A percentile compares a stretch with the other conserved stretches of the same genome.
Conservation (phyloP, 2,329 filamentous ascomycete genomes). For the Cordyceps pruinosa region DNA sequence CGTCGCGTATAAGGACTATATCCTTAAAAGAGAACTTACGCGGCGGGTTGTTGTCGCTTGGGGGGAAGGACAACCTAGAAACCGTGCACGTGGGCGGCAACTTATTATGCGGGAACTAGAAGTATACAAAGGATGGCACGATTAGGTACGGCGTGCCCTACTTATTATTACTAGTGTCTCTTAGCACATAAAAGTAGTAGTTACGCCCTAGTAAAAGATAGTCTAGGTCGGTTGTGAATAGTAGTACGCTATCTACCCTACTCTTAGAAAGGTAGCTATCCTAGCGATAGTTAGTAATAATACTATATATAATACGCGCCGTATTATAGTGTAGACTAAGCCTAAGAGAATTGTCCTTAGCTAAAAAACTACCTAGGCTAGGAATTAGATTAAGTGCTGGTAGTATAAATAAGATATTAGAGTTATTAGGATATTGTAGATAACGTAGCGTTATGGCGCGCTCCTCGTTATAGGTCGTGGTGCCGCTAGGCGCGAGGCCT, state of each 20-base stretch:
- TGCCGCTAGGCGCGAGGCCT: background rate
- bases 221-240: background rate
- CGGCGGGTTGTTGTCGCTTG: background rate
- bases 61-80: background rate
- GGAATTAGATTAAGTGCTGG: background rate
- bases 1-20: background rate
- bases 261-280: background rate
- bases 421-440: background rate
- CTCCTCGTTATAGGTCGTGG: background rate
- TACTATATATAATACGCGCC: background rate
- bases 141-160: background rate
- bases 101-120: background rate
- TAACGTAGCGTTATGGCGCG: background rate
- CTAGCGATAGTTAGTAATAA: background rate
- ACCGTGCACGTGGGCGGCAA: background rate
- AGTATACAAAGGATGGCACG: constrained; percentile 1
- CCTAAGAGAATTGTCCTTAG: background rate
- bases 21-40: background rate
- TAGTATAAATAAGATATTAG: background rate
- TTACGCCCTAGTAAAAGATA: background rate
- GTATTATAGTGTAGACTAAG: background rate
- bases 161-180: background rate
- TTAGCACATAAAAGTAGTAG: constrained; percentile 1
- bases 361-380: background rate
- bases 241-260: background rate